These are phyloP conservation scores for Myxozyma monticola DNA, from an alignment of 805 yeast species.

Conservation along the genomic window DNA sequence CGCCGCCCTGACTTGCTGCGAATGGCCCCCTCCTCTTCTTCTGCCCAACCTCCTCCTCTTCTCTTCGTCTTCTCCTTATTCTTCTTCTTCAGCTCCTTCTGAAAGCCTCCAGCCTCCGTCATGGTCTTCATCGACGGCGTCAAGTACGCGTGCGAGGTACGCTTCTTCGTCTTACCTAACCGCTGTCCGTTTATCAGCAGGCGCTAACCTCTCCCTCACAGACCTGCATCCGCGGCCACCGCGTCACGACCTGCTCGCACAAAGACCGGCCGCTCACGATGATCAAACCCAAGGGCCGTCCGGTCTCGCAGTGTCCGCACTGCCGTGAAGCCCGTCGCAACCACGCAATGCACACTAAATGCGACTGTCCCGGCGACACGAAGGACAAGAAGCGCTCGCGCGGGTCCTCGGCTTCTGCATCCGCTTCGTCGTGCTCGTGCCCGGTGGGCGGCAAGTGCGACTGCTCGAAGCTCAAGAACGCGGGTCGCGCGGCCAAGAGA, in stretches of 20 bases:
- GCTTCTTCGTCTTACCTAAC: neutral
- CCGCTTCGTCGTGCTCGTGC: conserved; percentile 12
- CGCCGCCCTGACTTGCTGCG: neutral
- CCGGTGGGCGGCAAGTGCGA: conserved; percentile 15
- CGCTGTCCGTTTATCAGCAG: neutral
- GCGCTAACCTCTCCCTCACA: neutral
- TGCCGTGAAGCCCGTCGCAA: conserved; percentile 73
- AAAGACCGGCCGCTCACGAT: conserved; percentile 84
- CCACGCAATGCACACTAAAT: conserved; percentile 64
- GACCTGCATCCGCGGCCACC: conserved; percentile 86
- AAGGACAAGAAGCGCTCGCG: conserved; percentile 2
- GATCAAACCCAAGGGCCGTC: conserved; percentile 97
- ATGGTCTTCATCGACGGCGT: conserved; percentile 93
- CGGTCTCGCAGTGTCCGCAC: conserved; percentile 86
- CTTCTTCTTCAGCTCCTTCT: neutral
- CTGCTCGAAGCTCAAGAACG: conserved; percentile 27
- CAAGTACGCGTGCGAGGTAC: conserved; percentile 84
- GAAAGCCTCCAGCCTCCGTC: neutral
- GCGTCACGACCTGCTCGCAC: conserved; percentile 92
- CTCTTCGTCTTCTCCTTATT: neutral
- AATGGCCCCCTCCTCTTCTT: neutral
- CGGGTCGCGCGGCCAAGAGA: conserved; percentile 17
- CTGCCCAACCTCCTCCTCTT: neutral
- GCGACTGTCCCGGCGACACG: conserved; percentile 57
- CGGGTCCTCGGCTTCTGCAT: neutral